These are phyloP conservation scores for Fusarium robinianum DNA, from an alignment of 2,329 filamentous ascomycete species.

Conservation along the genomic window DNA sequence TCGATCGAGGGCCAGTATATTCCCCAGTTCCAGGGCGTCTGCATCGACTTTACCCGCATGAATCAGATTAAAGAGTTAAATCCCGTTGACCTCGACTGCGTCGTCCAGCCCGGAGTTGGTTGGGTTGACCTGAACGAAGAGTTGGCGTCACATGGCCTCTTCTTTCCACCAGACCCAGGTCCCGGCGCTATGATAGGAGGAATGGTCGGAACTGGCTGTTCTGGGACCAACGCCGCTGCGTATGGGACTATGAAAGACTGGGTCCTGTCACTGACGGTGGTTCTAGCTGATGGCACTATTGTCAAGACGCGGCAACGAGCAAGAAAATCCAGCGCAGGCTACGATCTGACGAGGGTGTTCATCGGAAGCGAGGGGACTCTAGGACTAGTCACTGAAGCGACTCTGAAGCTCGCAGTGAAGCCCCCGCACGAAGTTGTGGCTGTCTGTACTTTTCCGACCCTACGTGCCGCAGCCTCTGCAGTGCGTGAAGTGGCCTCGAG, in stretches of 20 bases:
- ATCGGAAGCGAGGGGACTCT: slow-evolving; percentile 84
- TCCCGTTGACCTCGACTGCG: slow-evolving; percentile 68
- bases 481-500: slow-evolving; percentile 72
- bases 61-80: slow-evolving; percentile 70
- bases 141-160: slow-evolving; percentile 69
- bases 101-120: slow-evolving; percentile 74
- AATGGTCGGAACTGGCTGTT: slow-evolving; percentile 70
- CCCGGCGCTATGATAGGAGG: slow-evolving; percentile 85
- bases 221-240: slow-evolving; percentile 79
- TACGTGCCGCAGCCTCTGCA: slow-evolving; percentile 70
- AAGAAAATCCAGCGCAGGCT: slow-evolving; percentile 79
- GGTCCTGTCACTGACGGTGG: slow-evolving; percentile 80
- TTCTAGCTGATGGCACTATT: slow-evolving; percentile 79
- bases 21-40: slow-evolving; percentile 72
- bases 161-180: slow-evolving; percentile 84
- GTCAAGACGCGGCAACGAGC: slow-evolving; percentile 80
- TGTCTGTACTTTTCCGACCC: slow-evolving; percentile 53
- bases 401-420: slow-evolving; percentile 73
- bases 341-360: slow-evolving; percentile 78
- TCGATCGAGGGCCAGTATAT: slow-evolving; percentile 80
- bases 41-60: slow-evolving; percentile 78
- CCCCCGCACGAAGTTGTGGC: slow-evolving; percentile 73
- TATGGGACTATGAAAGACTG: slow-evolving; percentile 91
- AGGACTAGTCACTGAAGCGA: slow-evolving; percentile 78
- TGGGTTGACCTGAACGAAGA: slow-evolving; percentile 80